Evolutionary conservation across 2,329 filamentous ascomycete species (phyloP).

Genomic region (Colletotrichum theobromicola): DNA sequence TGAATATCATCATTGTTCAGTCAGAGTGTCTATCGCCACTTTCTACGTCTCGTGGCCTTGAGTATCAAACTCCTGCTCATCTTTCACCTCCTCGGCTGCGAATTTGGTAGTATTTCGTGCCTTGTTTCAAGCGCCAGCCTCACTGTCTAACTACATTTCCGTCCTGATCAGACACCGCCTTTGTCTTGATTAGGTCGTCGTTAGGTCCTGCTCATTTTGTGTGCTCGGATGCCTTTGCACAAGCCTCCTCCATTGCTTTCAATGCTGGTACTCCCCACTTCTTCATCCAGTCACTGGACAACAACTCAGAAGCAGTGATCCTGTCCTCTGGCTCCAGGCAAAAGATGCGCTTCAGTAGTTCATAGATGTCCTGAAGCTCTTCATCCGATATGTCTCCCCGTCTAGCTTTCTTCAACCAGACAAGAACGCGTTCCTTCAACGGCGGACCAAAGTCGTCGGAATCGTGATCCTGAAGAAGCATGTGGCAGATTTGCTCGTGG

Average conservation of each 20-base stretch:
- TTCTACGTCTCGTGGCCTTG: background rate
- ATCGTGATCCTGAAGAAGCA: background rate
- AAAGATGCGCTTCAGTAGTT: background rate
- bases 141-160: background rate
- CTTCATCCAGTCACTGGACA: background rate
- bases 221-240: rapidly evolving
- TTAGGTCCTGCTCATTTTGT: background rate
- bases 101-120: rapidly evolving
- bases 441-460: background rate
- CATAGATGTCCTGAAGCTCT: background rate
- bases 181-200: rapidly evolving
- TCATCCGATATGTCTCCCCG: background rate
- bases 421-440: background rate
- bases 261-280: background rate
- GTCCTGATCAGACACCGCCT: background rate
- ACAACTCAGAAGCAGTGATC: background rate
- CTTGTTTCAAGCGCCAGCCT: background rate
- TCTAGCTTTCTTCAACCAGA: background rate
- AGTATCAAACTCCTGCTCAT: background rate
- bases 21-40: rapidly evolving
- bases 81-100: rapidly evolving
- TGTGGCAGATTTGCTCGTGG: background rate
- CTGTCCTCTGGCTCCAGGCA: background rate
- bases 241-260: background rate
- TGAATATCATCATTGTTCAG: background rate